phyloP scores from a whole-genome alignment of 2,329 filamentous ascomycete genomes.

The Byssoonygena ceratinophila region DNA sequence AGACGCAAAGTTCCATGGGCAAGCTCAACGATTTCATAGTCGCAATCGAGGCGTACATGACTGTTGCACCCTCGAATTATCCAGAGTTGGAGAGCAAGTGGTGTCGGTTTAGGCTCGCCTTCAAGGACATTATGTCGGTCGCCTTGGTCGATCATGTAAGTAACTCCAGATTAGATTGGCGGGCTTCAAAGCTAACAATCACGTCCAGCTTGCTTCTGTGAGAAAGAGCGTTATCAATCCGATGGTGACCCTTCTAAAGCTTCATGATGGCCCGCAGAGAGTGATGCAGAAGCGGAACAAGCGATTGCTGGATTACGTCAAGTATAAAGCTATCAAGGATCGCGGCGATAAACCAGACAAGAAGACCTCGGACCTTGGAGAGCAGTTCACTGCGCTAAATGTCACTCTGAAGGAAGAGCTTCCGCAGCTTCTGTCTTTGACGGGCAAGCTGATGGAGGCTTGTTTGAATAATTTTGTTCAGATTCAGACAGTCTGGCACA shows the following conservation, averaged over 20 bases:
- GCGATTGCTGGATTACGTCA: constrained; percentile 79
- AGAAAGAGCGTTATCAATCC: constrained; percentile 76
- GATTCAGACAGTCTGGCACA: constrained; percentile 74
- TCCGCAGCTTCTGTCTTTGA: constrained; percentile 69
- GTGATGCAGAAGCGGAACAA: constrained; percentile 94
- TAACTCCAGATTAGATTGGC: background rate
- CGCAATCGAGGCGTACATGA: constrained; percentile 74
- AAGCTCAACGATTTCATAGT: constrained; percentile 70
- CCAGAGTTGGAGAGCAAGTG: constrained; percentile 88
- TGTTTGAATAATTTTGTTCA: constrained; percentile 75
- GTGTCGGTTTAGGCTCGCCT: constrained; percentile 78
- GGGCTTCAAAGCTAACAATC: constrained; percentile 1
- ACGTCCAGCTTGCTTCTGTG: constrained; percentile 49
- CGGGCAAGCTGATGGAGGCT: constrained; percentile 71
- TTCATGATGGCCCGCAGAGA: constrained; percentile 72
- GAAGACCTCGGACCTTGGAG: constrained; percentile 70
- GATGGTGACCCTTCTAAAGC: constrained; percentile 64
- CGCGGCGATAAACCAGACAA: constrained; percentile 77
- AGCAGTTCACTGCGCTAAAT: constrained; percentile 84
- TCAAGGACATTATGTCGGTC: constrained; percentile 73
- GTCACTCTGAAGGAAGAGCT: constrained; percentile 88
- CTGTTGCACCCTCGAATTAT: constrained; percentile 55
- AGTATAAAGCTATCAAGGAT: constrained; percentile 64
- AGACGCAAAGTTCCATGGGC: constrained; percentile 66
- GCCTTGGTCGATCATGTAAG: constrained; percentile 72